phyloP scores from a whole-genome alignment of 2,329 filamentous ascomycete genomes.

The Acephala macrosclerotiorum region DNA sequence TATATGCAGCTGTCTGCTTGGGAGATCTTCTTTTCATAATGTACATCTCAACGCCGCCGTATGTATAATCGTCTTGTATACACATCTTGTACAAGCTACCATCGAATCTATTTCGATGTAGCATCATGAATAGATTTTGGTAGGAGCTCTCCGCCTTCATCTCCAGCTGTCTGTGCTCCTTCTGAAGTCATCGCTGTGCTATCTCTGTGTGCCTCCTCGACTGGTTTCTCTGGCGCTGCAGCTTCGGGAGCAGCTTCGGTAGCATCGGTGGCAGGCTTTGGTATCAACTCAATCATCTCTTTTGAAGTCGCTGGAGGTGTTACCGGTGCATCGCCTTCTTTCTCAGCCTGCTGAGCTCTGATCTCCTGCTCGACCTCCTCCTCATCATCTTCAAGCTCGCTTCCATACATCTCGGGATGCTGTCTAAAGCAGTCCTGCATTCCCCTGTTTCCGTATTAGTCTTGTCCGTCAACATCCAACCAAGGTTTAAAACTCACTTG shows the following conservation, averaged over 20 bases:
- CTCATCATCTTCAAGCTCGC: slow-evolving; percentile 83
- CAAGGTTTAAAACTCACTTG: slow-evolving; percentile 67
- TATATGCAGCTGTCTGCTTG: slow-evolving; percentile 12
- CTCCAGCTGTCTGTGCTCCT: slow-evolving; percentile 20
- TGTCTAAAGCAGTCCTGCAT: slow-evolving; percentile 98
- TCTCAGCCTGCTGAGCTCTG: slow-evolving; percentile 24
- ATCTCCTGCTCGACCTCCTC: slow-evolving; percentile 55
- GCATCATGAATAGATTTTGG: slow-evolving; percentile 58
- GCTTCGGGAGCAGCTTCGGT: slow-evolving; percentile 9
- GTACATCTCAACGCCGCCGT: slow-evolving; percentile 32
- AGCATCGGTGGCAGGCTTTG: neutral
- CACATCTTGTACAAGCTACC: slow-evolving; percentile 36
- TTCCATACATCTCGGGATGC: slow-evolving; percentile 92
- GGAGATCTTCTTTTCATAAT: slow-evolving; percentile 34
- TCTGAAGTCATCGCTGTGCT: slow-evolving; percentile 34
- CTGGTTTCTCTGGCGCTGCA: slow-evolving; percentile 21
- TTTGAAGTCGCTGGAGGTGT: slow-evolving; percentile 18
- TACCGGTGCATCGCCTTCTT: slow-evolving; percentile 29
- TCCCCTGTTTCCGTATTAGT: slow-evolving; percentile 59
- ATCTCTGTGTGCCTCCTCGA: slow-evolving; percentile 42
- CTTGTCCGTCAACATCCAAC: slow-evolving; percentile 12
- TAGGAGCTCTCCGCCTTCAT: slow-evolving; percentile 53
- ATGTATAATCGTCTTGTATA: slow-evolving; percentile 33
- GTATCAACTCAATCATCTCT: slow-evolving; percentile 12
- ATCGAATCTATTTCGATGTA: slow-evolving; percentile 32